phyloP scores from a whole-genome alignment of 2,329 filamentous ascomycete species.

The Talaromyces atroroseus region DNA sequence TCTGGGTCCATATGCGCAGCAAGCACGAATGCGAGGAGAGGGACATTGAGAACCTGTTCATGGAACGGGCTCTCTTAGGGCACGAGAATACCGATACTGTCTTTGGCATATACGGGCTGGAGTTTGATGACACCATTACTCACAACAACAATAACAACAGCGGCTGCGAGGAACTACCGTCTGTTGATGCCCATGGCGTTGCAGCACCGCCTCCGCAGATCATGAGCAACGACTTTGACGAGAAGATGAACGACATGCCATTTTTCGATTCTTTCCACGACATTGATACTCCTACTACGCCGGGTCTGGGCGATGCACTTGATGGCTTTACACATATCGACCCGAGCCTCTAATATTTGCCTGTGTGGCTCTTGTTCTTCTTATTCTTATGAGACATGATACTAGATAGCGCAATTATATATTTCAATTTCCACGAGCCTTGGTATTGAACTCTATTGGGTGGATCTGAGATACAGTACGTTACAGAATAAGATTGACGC shows the following conservation, averaged over 20 bases:
- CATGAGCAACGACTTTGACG: constrained; percentile 13
- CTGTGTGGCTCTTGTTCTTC: not conserved
- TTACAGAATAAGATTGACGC: not conserved
- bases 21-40: constrained; percentile 37
- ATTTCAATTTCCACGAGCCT: not conserved
- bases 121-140: constrained; percentile 17
- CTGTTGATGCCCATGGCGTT: not conserved
- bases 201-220: not conserved
- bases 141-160: not conserved
- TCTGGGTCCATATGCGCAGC: constrained; percentile 51
- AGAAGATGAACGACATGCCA: constrained; percentile 13
- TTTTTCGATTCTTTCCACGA: constrained; percentile 8
- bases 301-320: constrained; percentile 2
- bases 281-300: not conserved
- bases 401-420: no score
- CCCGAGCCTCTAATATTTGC: constrained; percentile 19
- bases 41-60: constrained; percentile 36
- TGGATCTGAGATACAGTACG: not conserved
- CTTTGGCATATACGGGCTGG: constrained; percentile 34
- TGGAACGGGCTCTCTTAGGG: constrained; percentile 34
- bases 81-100: constrained; percentile 18
- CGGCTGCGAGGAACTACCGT: not conserved
- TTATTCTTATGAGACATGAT: not conserved
- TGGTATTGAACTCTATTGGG: not conserved
- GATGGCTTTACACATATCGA: constrained; percentile 31